Percentiles rank a stretch among this genome's conserved stretches.
These are phyloP conservation scores for Paragyromitra xinjiangensis DNA, from an alignment of 495 filamentous ascomycete genomes.

Conservation along the genomic window DNA sequence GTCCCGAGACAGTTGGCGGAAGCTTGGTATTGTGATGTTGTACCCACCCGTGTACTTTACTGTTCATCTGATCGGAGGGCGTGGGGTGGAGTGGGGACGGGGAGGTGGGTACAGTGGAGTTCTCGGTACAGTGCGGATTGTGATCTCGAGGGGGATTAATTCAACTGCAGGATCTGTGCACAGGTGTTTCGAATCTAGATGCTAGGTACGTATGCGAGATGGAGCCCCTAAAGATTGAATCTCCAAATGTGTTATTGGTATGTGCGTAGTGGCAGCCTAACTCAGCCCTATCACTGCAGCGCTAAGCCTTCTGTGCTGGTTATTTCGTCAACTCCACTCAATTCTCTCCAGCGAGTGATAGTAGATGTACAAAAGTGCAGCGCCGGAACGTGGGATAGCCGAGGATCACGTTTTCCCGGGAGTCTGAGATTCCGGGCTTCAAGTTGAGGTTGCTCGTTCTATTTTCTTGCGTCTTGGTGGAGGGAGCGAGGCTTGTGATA, in stretches of 20 bases:
- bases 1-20: neutral
- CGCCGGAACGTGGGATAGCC: constrained; percentile 3
- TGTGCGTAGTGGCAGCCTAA: constrained; percentile 5
- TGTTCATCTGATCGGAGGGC: neutral
- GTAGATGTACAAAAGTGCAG: neutral
- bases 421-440: neutral
- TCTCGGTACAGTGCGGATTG: neutral
- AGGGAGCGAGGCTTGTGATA: neutral
- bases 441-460: constrained; percentile 5
- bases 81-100: no score
- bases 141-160: no score
- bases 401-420: neutral
- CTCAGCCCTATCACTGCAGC: neutral
- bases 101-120: neutral
- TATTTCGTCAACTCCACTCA: neutral
- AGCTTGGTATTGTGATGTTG: neutral
- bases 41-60: neutral
- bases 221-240: no score
- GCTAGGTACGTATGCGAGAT: neutral
- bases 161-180: neutral
- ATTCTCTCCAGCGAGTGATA: constrained; percentile 18
- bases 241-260: neutral
- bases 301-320: neutral
- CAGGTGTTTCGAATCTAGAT: neutral
- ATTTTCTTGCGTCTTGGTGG: neutral